Percentiles rank a stretch among this genome's conserved stretches.
Conservation (phyloP, 2,329 filamentous ascomycete genomes). For the Podosphaera xanthii region DNA sequence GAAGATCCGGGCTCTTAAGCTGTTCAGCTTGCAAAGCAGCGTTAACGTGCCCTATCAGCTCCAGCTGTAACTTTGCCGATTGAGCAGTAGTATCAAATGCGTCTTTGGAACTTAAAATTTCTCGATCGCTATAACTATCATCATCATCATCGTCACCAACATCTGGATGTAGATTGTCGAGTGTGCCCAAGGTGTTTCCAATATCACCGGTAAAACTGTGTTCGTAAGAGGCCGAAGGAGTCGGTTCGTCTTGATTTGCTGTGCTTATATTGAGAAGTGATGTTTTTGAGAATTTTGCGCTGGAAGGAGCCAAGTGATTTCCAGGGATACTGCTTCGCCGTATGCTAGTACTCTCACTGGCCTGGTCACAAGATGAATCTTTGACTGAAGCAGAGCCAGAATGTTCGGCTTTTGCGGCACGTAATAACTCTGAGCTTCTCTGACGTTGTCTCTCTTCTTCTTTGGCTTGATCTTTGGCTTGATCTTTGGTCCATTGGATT, state of each 20-base stretch:
- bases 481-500: constrained; percentile 95
- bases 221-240: constrained; percentile 30
- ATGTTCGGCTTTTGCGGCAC: constrained; percentile 60
- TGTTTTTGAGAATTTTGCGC: constrained; percentile 11
- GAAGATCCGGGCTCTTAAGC: constrained; percentile 41
- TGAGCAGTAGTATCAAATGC: constrained; percentile 94
- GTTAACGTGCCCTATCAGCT: constrained; percentile 70
- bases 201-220: constrained; percentile 24
- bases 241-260: constrained; percentile 28
- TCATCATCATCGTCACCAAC: constrained; percentile 34
- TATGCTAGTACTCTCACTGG: constrained; percentile 9
- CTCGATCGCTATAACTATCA: constrained; percentile 59
- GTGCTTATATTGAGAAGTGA: constrained; percentile 18
- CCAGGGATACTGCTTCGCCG: constrained; percentile 24
- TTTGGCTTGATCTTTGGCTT: constrained; percentile 39
- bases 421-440: constrained; percentile 50
- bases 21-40: constrained; percentile 56
- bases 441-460: constrained; percentile 63
- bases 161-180: constrained; percentile 2
- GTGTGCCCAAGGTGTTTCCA: constrained; percentile 10
- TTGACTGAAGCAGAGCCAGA: constrained; percentile 19
- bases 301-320: constrained; percentile 8
- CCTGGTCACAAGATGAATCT: constrained; percentile 7
- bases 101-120: constrained; percentile 62
- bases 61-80: constrained; percentile 77